Base-by-base conservation (phyloP, 352 stramenopile species). In the Saprolegnia parasitica region DNA sequence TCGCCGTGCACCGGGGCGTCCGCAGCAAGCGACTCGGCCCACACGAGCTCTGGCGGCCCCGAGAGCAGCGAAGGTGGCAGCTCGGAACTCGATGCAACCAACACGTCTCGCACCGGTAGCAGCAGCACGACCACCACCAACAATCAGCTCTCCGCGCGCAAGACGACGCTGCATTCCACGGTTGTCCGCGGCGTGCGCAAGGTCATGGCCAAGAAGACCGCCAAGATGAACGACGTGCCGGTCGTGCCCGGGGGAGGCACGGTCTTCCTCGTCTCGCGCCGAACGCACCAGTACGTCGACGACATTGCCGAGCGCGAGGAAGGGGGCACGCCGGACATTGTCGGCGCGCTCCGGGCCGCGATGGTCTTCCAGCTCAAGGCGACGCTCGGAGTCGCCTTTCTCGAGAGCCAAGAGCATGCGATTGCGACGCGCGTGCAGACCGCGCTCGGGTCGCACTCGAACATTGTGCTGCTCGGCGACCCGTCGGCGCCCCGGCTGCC, bases 221-320 rank as follows among this genome's bases (percentile, higher is more conserved):
- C 52, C 20, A 60, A 60, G 20, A 23, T 49, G 2, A 83, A 75
- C 64, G 54, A 67, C 24, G 65, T 74, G 18, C 79, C 79, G 2
- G 67, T 54, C 21, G 10, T 56, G 0, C 68, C 71, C 24, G 16
- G 82, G 80, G 66, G 66, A 0, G 84, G 84, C 42, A 91, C 83
- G 0, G 81, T 94, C 0, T 97, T 97, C 74, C 98, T 95, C 74
- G 91, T 98, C 20, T 95, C 87, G 2, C 71, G 87, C 40, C 50
- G 79, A 39, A 74, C 83, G 66, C 91, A 98, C 78, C 71, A 87
- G n/a, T 98, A 97, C 72, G 65, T 95, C 21, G 20, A 67, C 13
- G 93, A 97, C 77, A 78, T 80, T 20, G 86, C 94, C 29, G 91
- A 98, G 73, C 71, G 93, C 37, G 96, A 98, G 71, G 93, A 98